Conservation (phyloP, 371 early-diverging fungal genomes). For the Lichtheimia hyalospora region DNA sequence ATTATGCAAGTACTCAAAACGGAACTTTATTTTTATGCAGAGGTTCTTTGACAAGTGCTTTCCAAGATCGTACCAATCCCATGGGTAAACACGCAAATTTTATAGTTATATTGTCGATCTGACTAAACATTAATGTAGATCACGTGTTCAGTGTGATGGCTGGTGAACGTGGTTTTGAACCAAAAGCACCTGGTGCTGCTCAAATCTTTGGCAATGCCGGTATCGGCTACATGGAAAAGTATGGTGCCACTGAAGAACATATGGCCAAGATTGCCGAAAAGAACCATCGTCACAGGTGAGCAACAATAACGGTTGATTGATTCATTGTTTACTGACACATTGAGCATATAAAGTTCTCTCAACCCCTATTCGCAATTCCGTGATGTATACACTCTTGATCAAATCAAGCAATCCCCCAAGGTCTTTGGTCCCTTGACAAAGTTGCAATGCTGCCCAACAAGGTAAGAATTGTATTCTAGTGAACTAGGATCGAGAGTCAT, state of each 20-base stretch:
- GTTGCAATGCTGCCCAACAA: slow-evolving; percentile 81
- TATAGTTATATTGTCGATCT: not conserved
- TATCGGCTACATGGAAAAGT: slow-evolving; percentile 69
- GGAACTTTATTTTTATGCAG: not conserved
- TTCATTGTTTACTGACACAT: not conserved
- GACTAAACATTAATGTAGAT: slow-evolving; percentile 32
- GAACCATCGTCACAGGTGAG: slow-evolving; percentile 70
- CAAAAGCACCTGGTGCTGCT: slow-evolving; percentile 66
- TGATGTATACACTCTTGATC: slow-evolving; percentile 67
- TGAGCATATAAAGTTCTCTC: slow-evolving; percentile 40
- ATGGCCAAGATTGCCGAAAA: slow-evolving; percentile 79
- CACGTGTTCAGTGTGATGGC: slow-evolving; percentile 57
- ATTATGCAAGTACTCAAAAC: not conserved
- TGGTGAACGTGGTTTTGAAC: slow-evolving; percentile 58
- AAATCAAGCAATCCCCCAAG: slow-evolving; percentile 63
- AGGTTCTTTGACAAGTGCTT: slow-evolving; percentile 60
- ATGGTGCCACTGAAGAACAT: slow-evolving; percentile 60
- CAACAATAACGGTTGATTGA: no score
- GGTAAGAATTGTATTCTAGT: no score
- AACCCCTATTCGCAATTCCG: slow-evolving; percentile 85
- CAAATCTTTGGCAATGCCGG: slow-evolving; percentile 83
- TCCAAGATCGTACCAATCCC: slow-evolving; percentile 70
- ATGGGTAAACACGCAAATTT: slow-evolving; percentile 37
- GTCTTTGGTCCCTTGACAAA: slow-evolving; percentile 77
- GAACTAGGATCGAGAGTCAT: no score